phyloP scores from a whole-genome alignment of 768 basidiomycete species.

The Podaxis rugospora region DNA sequence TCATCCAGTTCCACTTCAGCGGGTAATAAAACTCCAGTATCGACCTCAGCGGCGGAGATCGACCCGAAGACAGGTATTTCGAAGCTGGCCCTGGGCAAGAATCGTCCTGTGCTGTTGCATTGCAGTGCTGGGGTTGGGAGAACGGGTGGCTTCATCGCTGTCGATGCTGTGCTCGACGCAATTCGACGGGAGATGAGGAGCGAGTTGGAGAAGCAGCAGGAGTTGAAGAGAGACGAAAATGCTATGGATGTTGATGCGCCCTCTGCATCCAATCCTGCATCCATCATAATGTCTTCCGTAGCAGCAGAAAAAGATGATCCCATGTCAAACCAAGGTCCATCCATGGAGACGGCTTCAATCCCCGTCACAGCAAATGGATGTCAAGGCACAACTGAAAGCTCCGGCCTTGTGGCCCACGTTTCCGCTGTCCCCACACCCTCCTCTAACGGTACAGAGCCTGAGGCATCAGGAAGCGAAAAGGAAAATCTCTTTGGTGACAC shows the following conservation, averaged over 20 bases:
- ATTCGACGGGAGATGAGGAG: slow-evolving; percentile 51
- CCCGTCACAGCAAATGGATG: slow-evolving; percentile 1
- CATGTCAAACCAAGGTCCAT: neutral
- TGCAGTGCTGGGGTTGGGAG: slow-evolving; percentile 95
- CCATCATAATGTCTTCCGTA: slow-evolving; percentile 4
- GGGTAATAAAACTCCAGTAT: slow-evolving; percentile 9
- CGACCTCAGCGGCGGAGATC: slow-evolving; percentile 27
- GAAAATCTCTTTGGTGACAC: slow-evolving; percentile 8
- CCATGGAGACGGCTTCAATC: neutral
- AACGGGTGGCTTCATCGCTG: slow-evolving; percentile 89
- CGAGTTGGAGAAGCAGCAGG: slow-evolving; percentile 10
- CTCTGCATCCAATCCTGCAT: neutral
- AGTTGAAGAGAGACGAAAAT: slow-evolving; percentile 14
- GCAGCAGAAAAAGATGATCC: slow-evolving; percentile 1
- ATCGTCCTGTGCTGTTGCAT: slow-evolving; percentile 71
- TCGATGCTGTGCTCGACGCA: slow-evolving; percentile 81
- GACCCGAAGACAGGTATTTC: slow-evolving; percentile 56
- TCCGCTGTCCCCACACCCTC: slow-evolving; percentile 18
- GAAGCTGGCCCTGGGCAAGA: slow-evolving; percentile 40
- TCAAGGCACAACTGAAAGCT: neutral
- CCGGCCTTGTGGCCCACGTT: slow-evolving; percentile 26
- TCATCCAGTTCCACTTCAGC: neutral
- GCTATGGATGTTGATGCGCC: slow-evolving; percentile 28
- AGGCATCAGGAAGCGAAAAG: slow-evolving; percentile 8
- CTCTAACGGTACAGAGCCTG: slow-evolving; percentile 3